Base-by-base conservation (phyloP, 768 basidiomycete species). In the Suillus alpinus region DNA sequence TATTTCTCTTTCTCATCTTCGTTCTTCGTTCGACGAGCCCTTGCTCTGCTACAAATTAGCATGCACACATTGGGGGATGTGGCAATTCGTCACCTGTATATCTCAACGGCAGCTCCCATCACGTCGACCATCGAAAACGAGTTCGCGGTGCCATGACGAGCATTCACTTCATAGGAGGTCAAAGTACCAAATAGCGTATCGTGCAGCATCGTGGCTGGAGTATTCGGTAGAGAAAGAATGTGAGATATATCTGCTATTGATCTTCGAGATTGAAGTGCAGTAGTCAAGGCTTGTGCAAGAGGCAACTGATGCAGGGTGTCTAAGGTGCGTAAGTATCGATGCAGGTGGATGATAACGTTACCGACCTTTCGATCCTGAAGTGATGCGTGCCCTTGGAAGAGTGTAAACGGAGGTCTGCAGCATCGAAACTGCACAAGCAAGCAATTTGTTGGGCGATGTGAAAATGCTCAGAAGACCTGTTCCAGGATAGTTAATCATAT, bases 191-290 rank as follows among this genome's bases (percentile, higher is more conserved):
- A 78, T 40, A 92, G 64, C 10, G 80, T 76, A 40, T 81, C 77
- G 44, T 77, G 73, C 8, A 83, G 74, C n/a, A 79, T 77, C 16
- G 77, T 67, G 36, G 80, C 63, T 0, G 82, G 65, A 6, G 77
- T 70, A 2, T 78, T 69, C 18, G 80, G 74, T 32, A 72, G 69
- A 7, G 84, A 76, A 36, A 92, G 75, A 29, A 77, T 64, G 67
- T 88, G 87, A 23, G 81, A 77, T 39, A 91, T 72, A 67, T 92
- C 91, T 10, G 82, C 74, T 34, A 85, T 75, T n/a, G 83, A 80
- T 59, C 72, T 77, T 50, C 81, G 78, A 2, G 82, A 78, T 32
- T 82, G 76, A 50, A 89, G 76, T 13, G 86, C 81, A 16, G 69
- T 65, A 4, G 73, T 65, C 31, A 80, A 69, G 2, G 63, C 62